Base-by-base conservation (phyloP, 306 rosid species). In the Acmispon strigosus region DNA sequence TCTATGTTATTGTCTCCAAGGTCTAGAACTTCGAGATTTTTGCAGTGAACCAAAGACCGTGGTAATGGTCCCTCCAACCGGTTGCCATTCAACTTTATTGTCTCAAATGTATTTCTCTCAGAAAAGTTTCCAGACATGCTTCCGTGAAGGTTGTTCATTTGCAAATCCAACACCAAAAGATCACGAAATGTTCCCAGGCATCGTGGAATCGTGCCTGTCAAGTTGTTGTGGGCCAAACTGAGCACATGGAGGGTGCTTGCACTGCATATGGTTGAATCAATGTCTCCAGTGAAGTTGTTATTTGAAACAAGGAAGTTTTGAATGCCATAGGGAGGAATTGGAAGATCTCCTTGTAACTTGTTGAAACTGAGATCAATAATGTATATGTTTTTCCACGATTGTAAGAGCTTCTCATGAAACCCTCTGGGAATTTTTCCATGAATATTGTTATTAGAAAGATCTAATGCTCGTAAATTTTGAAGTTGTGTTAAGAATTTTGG, bases 41-140 rank as follows among this genome's bases (percentile, higher is more conserved):
- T 10, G 22, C 86, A 82, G 0, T 43, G 3, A 1, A 37, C 18
- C 66, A 82, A 66, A 12, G 79, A 48, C 0, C 0, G 49, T 18
- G 83, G 85, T 20, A 79, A 7, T 3, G 67, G 24, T 20, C 89
- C 86, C 20, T 70, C 60, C n/a, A 80, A 13, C 5, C 18, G 77
- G 8, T 85, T 82, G 12, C n/a, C 41, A 36, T 82, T 70, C 0
- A 85, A 85, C 68, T 62, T 62, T 42, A 42, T 42, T 0, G 68
- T 64, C 47, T 49, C 27, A n/a, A 84, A 47, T 1, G 0, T 0
- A 37, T 62, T 77, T 39, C 0, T 7, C 13, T n/a, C 3, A 0
- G 58, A 14, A 29, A 60, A 70, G 0, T 0, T 12, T 8, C 2
- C 1, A 5, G 81, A 76, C 0, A 84, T 15, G 27, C 19, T 42